Evolutionary conservation across 1,139 yeast species (phyloP).

Genomic region (Pichia sp.): DNA sequence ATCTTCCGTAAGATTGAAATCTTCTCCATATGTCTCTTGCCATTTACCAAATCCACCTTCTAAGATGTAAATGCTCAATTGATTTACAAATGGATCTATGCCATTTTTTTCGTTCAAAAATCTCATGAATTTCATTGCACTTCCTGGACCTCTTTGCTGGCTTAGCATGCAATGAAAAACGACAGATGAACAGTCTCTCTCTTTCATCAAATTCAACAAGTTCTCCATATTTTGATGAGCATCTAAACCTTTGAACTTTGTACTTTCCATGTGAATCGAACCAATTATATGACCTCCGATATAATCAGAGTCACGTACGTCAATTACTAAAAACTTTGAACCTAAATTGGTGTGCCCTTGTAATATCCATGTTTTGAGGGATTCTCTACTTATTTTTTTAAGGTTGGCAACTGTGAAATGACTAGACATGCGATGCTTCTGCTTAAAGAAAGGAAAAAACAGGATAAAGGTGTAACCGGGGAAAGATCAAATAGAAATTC

Average conservation of each 20-base stretch:
- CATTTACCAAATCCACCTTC: constrained; percentile 81
- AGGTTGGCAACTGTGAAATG: constrained; percentile 11
- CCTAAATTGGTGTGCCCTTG: constrained; percentile 10
- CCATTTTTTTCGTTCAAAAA: constrained; percentile 32
- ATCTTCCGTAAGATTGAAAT: constrained; percentile 58
- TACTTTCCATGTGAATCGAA: constrained; percentile 50
- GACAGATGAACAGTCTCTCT: constrained; percentile 38
- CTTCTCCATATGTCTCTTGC: constrained; percentile 71
- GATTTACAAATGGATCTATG: constrained; percentile 8
- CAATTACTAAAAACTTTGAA: constrained; percentile 60
- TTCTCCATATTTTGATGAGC: not conserved
- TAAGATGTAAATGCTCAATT: constrained; percentile 58
- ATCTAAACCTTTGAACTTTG: constrained; percentile 33
- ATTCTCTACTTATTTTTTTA: constrained; percentile 11
- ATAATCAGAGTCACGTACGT: constrained; percentile 80
- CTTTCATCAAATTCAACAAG: constrained; percentile 24
- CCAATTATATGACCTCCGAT: constrained; percentile 68
- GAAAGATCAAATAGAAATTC: too few species aligned
- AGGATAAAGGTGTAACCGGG: too few species aligned
- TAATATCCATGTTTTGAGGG: constrained; percentile 17
- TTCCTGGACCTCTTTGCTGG: constrained; percentile 84
- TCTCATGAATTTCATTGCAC: constrained; percentile 63
- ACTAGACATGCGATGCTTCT: constrained; percentile 1
- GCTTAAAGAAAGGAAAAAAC: too few species aligned
- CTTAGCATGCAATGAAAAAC: constrained; percentile 88